phyloP scores from a whole-genome alignment of 1,284 basidiomycete species.

The Albatrellus sp. region DNA sequence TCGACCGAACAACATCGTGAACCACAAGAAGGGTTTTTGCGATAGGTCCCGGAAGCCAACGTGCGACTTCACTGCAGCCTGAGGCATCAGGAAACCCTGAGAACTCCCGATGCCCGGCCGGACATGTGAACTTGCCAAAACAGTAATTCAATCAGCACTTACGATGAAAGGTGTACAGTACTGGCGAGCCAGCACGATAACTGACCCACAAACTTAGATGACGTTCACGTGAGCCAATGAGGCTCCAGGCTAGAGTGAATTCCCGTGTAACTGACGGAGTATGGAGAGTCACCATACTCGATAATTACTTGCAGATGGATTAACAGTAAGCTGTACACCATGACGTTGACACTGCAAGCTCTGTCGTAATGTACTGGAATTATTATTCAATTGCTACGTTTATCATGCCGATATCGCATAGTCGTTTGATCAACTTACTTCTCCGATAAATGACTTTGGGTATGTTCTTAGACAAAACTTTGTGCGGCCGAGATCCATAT shows the following conservation, averaged over 20 bases:
- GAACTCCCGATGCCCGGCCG: conserved; percentile 33
- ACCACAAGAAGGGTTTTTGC: too few relatives aligned
- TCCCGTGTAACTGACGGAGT: too few relatives aligned
- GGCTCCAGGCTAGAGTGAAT: too few relatives aligned
- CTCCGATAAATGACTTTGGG: conserved; percentile 15
- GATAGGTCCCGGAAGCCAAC: too few relatives aligned
- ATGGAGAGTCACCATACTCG: conserved; percentile 26
- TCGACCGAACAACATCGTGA: too few relatives aligned
- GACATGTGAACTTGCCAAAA: conserved; percentile 25
- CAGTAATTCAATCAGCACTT: not conserved
- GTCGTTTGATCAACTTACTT: conserved; percentile 10
- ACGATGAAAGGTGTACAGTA: too few relatives aligned
- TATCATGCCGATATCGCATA: not conserved
- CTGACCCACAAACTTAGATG: conserved; percentile 31
- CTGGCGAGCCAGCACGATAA: conserved; percentile 31
- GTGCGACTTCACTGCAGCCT: too few relatives aligned
- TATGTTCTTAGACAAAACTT: conserved; percentile 8
- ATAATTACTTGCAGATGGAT: not conserved
- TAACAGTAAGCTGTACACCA: conserved; percentile 9
- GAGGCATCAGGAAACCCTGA: too few relatives aligned
- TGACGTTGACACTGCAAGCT: conserved; percentile 13
- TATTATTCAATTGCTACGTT: too few relatives aligned
- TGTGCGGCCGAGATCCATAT: not conserved
- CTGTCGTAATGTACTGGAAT: not conserved
- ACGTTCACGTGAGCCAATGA: conserved; percentile 25